These are phyloP conservation scores for Penicillium polonicum DNA, from an alignment of 2,329 filamentous ascomycete species.

Conservation along the genomic window DNA sequence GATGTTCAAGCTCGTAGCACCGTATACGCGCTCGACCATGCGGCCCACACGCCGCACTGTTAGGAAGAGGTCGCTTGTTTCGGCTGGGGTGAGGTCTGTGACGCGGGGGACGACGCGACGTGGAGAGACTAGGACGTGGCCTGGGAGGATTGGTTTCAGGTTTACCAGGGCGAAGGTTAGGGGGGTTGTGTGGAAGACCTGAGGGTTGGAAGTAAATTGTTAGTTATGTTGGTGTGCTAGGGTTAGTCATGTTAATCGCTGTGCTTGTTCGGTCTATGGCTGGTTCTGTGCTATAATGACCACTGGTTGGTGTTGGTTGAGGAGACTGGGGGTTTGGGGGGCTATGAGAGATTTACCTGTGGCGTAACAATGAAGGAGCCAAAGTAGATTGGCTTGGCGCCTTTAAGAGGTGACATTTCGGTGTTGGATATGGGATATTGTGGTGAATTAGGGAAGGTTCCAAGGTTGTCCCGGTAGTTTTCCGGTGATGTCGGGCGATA, in stretches of 20 bases:
- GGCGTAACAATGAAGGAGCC: conserved; percentile 73
- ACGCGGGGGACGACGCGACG: conserved; percentile 67
- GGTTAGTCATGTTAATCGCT: conserved; percentile 1
- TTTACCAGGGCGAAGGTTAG: conserved; percentile 89
- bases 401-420: conserved; percentile 32
- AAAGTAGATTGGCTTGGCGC: conserved; percentile 58
- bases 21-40: conserved; percentile 65
- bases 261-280: background rate
- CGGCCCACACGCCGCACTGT: conserved; percentile 79
- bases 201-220: conserved; percentile 4
- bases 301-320: conserved; percentile 1
- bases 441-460: no score
- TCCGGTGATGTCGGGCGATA: conserved; percentile 1
- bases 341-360: conserved; percentile 53
- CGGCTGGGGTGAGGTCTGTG: conserved; percentile 67
- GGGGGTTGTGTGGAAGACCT: conserved; percentile 85
- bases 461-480: background rate
- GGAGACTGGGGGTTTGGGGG: background rate
- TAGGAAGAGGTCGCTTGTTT: conserved; percentile 83
- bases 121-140: conserved; percentile 89
- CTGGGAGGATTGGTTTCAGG: conserved; percentile 88
- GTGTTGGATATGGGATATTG: background rate
- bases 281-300: background rate
- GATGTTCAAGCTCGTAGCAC: conserved; percentile 79
- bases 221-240: background rate